These are phyloP conservation scores for Penicillium sp. DNA, from an alignment of 2,329 filamentous ascomycete genomes.

Conservation along the genomic window DNA sequence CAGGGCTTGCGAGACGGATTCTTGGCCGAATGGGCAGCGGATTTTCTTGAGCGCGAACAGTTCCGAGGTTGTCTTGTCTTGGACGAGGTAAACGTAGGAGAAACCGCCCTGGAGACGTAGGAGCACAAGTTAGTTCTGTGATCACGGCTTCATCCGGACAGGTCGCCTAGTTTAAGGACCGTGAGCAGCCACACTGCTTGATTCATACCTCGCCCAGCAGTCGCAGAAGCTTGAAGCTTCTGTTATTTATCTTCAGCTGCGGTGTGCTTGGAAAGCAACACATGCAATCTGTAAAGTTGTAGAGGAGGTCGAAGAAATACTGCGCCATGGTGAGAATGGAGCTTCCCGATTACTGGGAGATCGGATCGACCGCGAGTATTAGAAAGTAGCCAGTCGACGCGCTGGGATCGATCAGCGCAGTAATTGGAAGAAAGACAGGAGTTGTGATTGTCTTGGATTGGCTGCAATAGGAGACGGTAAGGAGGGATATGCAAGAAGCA, in stretches of 20 bases:
- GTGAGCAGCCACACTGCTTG: slow-evolving; percentile 6
- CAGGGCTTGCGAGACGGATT: slow-evolving; percentile 92
- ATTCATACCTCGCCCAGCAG: slow-evolving; percentile 81
- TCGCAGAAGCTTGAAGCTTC: slow-evolving; percentile 94
- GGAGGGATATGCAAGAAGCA: slow-evolving; percentile 15
- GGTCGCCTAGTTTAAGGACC: neutral
- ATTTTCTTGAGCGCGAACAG: slow-evolving; percentile 98
- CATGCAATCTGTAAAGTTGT: slow-evolving; percentile 92
- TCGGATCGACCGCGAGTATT: neutral
- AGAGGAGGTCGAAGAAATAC: slow-evolving; percentile 85
- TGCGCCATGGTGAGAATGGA: slow-evolving; percentile 67
- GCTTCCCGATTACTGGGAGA: neutral
- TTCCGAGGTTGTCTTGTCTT: slow-evolving; percentile 82
- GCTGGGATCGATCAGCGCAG: slow-evolving; percentile 5
- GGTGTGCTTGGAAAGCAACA: slow-evolving; percentile 95
- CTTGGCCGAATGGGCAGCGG: slow-evolving; percentile 94
- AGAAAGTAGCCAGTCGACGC: neutral
- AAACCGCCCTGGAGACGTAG: slow-evolving; percentile 75
- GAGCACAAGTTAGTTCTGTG: slow-evolving; percentile 18
- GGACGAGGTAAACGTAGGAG: slow-evolving; percentile 97
- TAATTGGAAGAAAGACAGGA: slow-evolving; percentile 1
- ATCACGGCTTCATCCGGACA: slow-evolving; percentile 14
- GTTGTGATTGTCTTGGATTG: neutral
- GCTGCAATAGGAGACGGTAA: slow-evolving; percentile 4
- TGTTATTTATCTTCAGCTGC: slow-evolving; percentile 91